Conservation (phyloP, 805 yeast species). For the Zygosaccharomyces gambellarensis region DNA sequence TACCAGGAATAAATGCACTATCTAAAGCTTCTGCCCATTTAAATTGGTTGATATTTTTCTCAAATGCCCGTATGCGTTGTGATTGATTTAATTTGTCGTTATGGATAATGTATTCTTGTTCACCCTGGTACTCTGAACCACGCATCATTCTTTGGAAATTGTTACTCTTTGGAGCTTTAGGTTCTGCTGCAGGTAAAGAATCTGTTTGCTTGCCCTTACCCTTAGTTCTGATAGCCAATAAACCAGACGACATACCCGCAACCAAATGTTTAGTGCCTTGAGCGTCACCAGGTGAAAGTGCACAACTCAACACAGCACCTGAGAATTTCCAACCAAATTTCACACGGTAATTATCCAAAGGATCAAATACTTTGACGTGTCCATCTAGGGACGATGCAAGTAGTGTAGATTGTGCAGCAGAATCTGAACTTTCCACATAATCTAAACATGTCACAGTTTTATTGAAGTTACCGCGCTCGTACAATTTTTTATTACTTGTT, state of each 20-base stretch:
- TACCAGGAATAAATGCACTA: slow-evolving; percentile 73
- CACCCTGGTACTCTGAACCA: slow-evolving; percentile 89
- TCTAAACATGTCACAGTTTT: slow-evolving; percentile 83
- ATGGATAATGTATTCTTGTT: slow-evolving; percentile 69
- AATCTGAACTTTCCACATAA: slow-evolving; percentile 29
- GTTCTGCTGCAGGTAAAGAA: neutral
- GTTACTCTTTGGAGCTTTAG: slow-evolving; percentile 37
- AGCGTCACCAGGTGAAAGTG: slow-evolving; percentile 64
- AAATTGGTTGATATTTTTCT: slow-evolving; percentile 78
- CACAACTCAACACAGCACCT: slow-evolving; percentile 85
- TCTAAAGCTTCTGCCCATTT: slow-evolving; percentile 92
- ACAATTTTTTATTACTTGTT: slow-evolving; percentile 60
- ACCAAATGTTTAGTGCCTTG: slow-evolving; percentile 68
- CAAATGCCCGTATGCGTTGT: slow-evolving; percentile 75
- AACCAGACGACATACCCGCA: slow-evolving; percentile 86
- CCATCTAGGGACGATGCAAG: slow-evolving; percentile 96
- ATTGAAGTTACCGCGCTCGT: slow-evolving; percentile 79
- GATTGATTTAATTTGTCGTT: slow-evolving; percentile 50
- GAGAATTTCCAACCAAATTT: slow-evolving; percentile 98
- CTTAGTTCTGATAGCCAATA: slow-evolving; percentile 82
- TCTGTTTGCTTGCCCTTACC: slow-evolving; percentile 47
- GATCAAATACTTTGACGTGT: slow-evolving; percentile 91
- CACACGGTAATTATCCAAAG: slow-evolving; percentile 73
- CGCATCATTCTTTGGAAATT: slow-evolving; percentile 78
- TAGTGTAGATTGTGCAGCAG: slow-evolving; percentile 44